Evolutionary conservation across 805 yeast genomes (phyloP), one percentile per base, ranked within the genome.

Genomic region (Danielozyma ontarioensis): DNA sequence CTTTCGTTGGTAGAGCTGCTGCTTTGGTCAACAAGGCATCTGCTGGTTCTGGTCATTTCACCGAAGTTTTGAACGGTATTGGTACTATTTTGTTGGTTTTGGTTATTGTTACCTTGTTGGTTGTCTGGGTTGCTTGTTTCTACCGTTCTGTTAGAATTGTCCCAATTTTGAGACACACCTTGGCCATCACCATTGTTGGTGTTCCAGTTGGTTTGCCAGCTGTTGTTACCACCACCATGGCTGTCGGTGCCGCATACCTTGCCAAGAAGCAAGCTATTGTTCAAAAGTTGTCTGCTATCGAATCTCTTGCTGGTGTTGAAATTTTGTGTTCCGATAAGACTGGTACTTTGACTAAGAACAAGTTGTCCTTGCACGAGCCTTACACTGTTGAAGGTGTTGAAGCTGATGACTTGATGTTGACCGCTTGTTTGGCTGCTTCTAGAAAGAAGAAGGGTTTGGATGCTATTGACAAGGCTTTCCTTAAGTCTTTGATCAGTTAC

Each of bases 191-290:
- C 73, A 86, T 88, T 70, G 82, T 88, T 55, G 96, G 96, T 82
- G 96, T 88, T 53, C 96, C 96, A 65, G 96, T 88, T 51, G 96
- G 96, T 83, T 80, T 88, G 64, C 96, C 96, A 67, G 96, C 95
- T 64, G 96, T 88, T 60, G 96, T 87, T 51, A 88, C 96, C 75
- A 88, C 96, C 57, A 88, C 96, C 65, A 87, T 88, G 96, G 97
- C 97, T 68, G 97, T 89, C 70, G 97, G 97, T 80, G 97, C 96
- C 66, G 96, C 96, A 62, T 86, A 88, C 83, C 75, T 88, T 61
- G 96, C 96, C 57, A 85, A 87, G 79, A 88, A 87, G 72, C 86
- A 86, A 72, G 96, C 96, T 53, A 88, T 88, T 76, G 97, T 88
- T 56, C 96, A 88, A 72, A 88, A 88, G 66, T 76, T 88, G 59